Conservation (phyloP, 164 flowering plant species). For the Piper longum region DNA sequence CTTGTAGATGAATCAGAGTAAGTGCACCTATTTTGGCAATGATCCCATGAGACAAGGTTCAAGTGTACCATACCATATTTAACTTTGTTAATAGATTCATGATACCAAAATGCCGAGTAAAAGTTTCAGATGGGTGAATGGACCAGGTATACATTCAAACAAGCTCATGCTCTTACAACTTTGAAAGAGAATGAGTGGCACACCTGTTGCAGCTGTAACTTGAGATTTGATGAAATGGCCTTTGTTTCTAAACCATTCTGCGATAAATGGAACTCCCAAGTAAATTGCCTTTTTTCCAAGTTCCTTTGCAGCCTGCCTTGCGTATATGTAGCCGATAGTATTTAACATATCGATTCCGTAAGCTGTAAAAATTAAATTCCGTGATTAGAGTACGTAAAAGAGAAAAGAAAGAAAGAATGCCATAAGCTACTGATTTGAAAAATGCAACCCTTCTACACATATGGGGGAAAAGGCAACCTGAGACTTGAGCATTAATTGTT, state of each 20-base stretch:
- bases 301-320: constrained; percentile 92
- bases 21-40: constrained; percentile 44
- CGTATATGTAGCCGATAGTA: constrained; percentile 92
- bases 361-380: constrained; percentile 34
- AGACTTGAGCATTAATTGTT: neutral
- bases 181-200: neutral
- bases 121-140: neutral
- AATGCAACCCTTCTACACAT: neutral
- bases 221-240: constrained; percentile 96
- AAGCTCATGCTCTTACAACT: neutral
- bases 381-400: neutral
- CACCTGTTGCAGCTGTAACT: constrained; percentile 98
- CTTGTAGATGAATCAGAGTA: constrained; percentile 87
- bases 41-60: neutral
- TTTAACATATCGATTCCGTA: constrained; percentile 91
- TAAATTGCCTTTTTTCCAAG: constrained; percentile 89
- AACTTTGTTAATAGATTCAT: no score
- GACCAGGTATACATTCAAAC: neutral
- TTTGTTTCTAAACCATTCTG: constrained; percentile 98
- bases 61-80: neutral
- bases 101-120: neutral
- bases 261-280: constrained; percentile 92
- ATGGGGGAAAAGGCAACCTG: neutral
- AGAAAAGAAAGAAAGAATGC: no score
- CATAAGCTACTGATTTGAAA: neutral